Base-by-base conservation (phyloP, 441 rosid genomes). In the Syzygium syzygioides region DNA sequence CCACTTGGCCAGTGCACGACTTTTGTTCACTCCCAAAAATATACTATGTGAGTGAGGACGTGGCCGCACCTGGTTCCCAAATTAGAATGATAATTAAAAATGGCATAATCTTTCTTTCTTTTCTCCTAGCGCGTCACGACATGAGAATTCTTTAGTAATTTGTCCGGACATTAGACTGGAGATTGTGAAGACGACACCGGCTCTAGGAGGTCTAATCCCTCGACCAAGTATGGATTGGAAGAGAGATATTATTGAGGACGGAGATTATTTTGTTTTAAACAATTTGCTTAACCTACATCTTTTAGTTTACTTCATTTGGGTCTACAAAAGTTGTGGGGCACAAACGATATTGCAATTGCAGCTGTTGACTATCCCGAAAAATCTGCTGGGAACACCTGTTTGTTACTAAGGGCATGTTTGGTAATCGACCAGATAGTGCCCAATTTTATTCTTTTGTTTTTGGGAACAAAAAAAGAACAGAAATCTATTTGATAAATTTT, bases 391-490 rank as follows among this genome's bases (percentile, higher is more conserved):
- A 64, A 30, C 23, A 64, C 76, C 2, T 64, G 18, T 64, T 64
- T 64, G 41, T 30, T 64, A 17, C 76, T 30, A 45, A 45, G 48
- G 48, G 8, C 9, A 7, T 45, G 10, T 45, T 45, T 45, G 48
- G 48, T 45, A 45, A 45, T 1, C 2, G 48, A 9, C 2, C 9
- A 45, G 0, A 45, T 9, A 45, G 48, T 45, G 48, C 9, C 48
- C 48, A 9, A 45, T 45, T 45, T 9, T 45, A 45, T 45, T 45
- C 2, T 8, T 45, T 45, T 45, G 7, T 45, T 45, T 45, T 1
- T 1, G 8, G 2, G 2, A 45, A 45, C 0, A 45, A 45, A 45
- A 45, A 45, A 45, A 45, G 9, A 45, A 7, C 9, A 45, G 0
- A 45, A 45, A 45, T 45, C 2, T 9, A 1, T 45, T 45, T 45